Percentiles rank a stretch among this genome's conserved stretches.
phyloP scores from a whole-genome alignment of 352 stramenopile species.

The Phytophthora pistaciae region DNA sequence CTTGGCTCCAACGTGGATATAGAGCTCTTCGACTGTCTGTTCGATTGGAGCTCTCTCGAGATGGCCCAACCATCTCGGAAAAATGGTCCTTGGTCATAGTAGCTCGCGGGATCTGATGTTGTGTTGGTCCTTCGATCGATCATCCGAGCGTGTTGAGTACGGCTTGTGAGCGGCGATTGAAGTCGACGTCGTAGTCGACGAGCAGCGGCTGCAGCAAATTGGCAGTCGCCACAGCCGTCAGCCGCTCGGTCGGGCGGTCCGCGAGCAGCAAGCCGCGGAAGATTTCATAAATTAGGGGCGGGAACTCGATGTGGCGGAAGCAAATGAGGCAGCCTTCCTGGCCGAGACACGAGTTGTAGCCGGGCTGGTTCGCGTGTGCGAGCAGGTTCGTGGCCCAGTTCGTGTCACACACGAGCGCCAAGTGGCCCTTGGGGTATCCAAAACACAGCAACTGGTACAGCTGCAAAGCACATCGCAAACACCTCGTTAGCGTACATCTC shows the following conservation, averaged over 20 bases:
- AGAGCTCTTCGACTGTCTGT: conserved; percentile 4
- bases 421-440: conserved; percentile 81
- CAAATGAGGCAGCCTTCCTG: conserved; percentile 84
- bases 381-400: conserved; percentile 82
- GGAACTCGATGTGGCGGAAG: conserved; percentile 81
- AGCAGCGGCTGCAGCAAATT: conserved; percentile 67
- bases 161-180: conserved; percentile 52
- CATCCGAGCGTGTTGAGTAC: conserved; percentile 54
- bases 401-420: conserved; percentile 76
- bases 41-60: not conserved
- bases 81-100: conserved; percentile 11
- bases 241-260: conserved; percentile 57
- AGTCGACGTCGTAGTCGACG: conserved; percentile 68
- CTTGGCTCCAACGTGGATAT: not conserved
- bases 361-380: conserved; percentile 55
- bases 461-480: conserved; percentile 35
- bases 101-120: not conserved
- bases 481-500: not conserved
- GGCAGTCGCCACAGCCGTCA: conserved; percentile 62
- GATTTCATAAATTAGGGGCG: conserved; percentile 79
- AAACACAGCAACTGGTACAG: conserved; percentile 88
- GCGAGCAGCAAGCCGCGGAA: conserved; percentile 67
- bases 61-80: not conserved
- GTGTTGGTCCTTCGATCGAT: conserved; percentile 4
- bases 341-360: conserved; percentile 51